Base-by-base conservation (phyloP, 2,329 filamentous ascomycete genomes). In the Monosporascus sp. region DNA sequence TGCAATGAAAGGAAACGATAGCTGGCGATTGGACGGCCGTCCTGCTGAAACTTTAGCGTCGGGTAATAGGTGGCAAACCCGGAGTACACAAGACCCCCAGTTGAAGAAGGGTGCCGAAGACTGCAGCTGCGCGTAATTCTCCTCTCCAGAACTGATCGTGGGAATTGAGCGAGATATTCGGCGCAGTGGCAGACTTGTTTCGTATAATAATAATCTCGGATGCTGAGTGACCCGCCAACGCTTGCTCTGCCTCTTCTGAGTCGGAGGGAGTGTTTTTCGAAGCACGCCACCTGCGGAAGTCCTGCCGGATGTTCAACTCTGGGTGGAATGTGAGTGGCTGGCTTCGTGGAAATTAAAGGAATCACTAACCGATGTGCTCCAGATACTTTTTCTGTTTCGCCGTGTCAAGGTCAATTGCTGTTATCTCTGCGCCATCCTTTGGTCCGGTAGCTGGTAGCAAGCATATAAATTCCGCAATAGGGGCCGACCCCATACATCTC, bases 1-100 rank as follows among this genome's bases (percentile, higher is more conserved):
- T 0, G 56, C 55, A 3, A 59, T 61, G 19, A 62, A 60, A 2
- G 63, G 62, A 46, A 63, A 66, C 0, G 68, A 35, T 68, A 65
- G 2, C 4, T 6, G 0, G 51, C 48, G 1, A 62, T 48, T 0
- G 19, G 9, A 1, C 51, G 19, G 0, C 8, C 19, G 3, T 8
- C 40, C 11, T 43, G 22, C 2, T 2, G 2, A n/a, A n/a, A 8
- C 7, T 9, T 43, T 6, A 20, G 19, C 22, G 17, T 20, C 8
- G 19, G 40, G 19, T 38, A 60, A 7, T 52, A 58, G 22, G 55
- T 57, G 31, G 49, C 47, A 19, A 58, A 49, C 7, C 52, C 58
- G 5, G 51, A 60, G 22, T 58, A 65, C 1, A 59, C 26, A 1
- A 69, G 22, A 64, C 62, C 1, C 53, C 59, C 6, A 61, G 9